A percentile compares a stretch with the other conserved stretches of the same genome.
Evolutionary conservation across 306 rosid species (phyloP).

Genomic region (Neltuma alba): DNA sequence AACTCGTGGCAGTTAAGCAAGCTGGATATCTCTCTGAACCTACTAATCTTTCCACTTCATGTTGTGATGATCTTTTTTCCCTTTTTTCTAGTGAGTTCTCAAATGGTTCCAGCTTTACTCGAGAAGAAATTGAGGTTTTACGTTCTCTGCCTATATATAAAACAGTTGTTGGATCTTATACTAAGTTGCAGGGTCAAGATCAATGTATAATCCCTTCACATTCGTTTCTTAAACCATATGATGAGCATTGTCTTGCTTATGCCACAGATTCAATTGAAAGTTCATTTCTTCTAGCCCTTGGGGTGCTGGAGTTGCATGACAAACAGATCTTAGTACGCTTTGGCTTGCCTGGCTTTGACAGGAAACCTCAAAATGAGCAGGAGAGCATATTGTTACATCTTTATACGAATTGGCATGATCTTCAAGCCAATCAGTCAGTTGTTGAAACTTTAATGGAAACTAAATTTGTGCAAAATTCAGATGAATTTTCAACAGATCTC

Average conservation of each 20-base stretch:
- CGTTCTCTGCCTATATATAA: conserved; percentile 86
- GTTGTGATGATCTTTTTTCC: conserved; percentile 75
- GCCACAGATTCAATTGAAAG: conserved; percentile 68
- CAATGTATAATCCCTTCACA: conserved; percentile 86
- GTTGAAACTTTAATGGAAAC: conserved; percentile 80
- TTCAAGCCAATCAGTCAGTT: conserved; percentile 68
- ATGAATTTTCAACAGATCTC: conserved; percentile 79
- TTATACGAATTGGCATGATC: conserved; percentile 87
- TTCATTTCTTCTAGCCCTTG: conserved; percentile 84
- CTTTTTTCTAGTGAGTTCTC: conserved; percentile 76
- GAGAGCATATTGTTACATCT: conserved; percentile 78
- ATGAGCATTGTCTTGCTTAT: conserved; percentile 78
- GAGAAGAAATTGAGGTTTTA: conserved; percentile 78
- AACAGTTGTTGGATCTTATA: conserved; percentile 87
- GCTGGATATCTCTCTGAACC: conserved; percentile 87
- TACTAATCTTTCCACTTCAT: conserved; percentile 61
- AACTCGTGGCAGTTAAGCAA: conserved; percentile 82
- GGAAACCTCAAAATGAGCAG: conserved; percentile 70
- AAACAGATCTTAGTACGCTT: conserved; percentile 86
- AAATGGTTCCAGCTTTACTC: conserved; percentile 51
- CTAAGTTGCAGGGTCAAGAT: conserved; percentile 65
- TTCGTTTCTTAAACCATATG: conserved; percentile 80
- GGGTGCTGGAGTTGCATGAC: conserved; percentile 74
- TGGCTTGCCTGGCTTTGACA: conserved; percentile 86
- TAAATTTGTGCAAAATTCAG: conserved; percentile 83